Evolutionary conservation across 352 stramenopile genomes (phyloP).

Genomic region (Phytophthora citrophthora): DNA sequence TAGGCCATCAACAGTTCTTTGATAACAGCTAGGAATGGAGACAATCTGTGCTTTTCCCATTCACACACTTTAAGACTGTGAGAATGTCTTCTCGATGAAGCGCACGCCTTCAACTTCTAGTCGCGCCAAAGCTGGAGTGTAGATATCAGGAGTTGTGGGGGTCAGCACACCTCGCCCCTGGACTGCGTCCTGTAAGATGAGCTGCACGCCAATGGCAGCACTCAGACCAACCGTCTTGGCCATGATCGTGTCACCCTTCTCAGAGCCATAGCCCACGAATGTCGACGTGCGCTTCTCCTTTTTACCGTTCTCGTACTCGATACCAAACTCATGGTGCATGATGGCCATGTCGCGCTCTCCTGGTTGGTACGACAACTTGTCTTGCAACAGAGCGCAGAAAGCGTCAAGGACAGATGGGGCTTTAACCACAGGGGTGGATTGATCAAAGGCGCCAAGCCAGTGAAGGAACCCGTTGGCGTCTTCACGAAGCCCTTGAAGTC

Average conservation of each 20-base stretch:
- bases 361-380: conserved; percentile 90
- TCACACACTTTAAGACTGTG: conserved; percentile 32
- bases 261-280: conserved; percentile 92
- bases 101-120: conserved; percentile 89
- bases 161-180: conserved; percentile 86
- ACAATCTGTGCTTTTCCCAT: background rate
- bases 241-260: conserved; percentile 94
- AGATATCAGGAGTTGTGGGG: conserved; percentile 92
- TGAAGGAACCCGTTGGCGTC: conserved; percentile 78
- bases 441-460: conserved; percentile 79
- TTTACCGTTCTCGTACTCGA: conserved; percentile 79
- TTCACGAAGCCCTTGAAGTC: conserved; percentile 26
- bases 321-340: conserved; percentile 92
- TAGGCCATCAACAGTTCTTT: conserved; percentile 42
- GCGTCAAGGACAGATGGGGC: conserved; percentile 77
- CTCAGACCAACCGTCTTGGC: conserved; percentile 96
- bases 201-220: conserved; percentile 92
- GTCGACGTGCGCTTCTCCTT: conserved; percentile 91
- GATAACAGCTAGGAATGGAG: conserved; percentile 1
- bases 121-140: conserved; percentile 80
- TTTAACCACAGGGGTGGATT: conserved; percentile 56
- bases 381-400: conserved; percentile 87
- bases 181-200: conserved; percentile 93
- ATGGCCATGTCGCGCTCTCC: conserved; percentile 96
- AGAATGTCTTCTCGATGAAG: conserved; percentile 86